phyloP scores from a whole-genome alignment of 306 rosid species.

The Acacia acuminata region DNA sequence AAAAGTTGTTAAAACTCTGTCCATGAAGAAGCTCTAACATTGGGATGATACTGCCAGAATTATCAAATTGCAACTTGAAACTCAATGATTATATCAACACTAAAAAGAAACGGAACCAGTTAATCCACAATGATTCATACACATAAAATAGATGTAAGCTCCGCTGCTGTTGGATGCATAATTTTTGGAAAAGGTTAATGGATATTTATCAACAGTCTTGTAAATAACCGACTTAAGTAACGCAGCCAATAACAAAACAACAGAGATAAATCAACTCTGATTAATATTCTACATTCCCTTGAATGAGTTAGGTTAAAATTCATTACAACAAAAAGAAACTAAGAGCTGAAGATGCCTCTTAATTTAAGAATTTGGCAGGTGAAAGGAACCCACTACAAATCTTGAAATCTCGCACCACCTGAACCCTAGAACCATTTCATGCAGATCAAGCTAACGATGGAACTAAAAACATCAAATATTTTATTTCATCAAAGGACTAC shows the following conservation, averaged over 20 bases:
- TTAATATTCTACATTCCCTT: background rate
- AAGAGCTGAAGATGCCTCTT: background rate
- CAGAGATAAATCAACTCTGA: background rate
- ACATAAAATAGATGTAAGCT: conserved; percentile 16
- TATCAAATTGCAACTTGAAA: background rate
- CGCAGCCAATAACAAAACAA: background rate
- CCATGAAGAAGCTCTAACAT: background rate
- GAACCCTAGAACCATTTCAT: background rate
- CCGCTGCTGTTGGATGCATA: background rate
- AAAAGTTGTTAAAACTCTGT: background rate
- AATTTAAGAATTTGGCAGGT: background rate
- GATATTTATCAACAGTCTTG: no score
- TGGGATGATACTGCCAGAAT: background rate
- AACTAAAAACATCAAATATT: background rate
- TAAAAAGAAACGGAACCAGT: background rate
- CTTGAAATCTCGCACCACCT: background rate
- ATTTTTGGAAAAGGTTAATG: background rate
- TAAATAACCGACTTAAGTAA: background rate
- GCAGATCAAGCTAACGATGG: background rate
- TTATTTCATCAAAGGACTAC: background rate
- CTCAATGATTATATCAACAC: background rate
- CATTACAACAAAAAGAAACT: background rate
- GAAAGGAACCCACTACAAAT: background rate
- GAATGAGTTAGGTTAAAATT: background rate
- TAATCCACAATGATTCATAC: background rate